A percentile compares a stretch with the other conserved stretches of the same genome.
phyloP scores from a whole-genome alignment of 2,329 filamentous ascomycete species.

The Fusarium devonianum region DNA sequence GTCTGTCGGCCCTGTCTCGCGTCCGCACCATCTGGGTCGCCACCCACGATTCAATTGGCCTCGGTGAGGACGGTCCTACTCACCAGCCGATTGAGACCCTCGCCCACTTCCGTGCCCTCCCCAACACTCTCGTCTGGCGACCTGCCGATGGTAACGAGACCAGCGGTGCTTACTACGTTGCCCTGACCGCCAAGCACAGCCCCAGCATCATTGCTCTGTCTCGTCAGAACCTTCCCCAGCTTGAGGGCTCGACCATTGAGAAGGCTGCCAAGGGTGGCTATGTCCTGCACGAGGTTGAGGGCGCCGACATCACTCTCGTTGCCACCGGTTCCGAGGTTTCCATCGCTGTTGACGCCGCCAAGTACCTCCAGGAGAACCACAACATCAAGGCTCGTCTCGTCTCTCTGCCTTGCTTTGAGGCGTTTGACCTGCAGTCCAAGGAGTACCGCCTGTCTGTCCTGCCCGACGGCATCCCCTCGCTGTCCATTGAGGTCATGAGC shows the following conservation, averaged over 20 bases:
- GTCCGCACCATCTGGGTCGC: conserved; percentile 93
- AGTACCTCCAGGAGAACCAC: conserved; percentile 89
- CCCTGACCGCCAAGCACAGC: conserved; percentile 86
- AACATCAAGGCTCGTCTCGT: conserved; percentile 88
- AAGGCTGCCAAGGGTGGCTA: conserved; percentile 95
- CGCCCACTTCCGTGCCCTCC: conserved; percentile 96
- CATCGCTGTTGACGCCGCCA: conserved; percentile 91
- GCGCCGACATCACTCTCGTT: conserved; percentile 86
- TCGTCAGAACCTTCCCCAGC: conserved; percentile 97
- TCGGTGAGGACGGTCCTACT: conserved; percentile 97
- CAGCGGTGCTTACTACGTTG: conserved; percentile 95
- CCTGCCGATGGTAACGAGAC: conserved; percentile 99
- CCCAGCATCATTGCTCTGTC: conserved; percentile 94
- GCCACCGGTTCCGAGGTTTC: conserved; percentile 96
- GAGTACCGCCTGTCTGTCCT: conserved; percentile 93
- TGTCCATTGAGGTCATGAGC: conserved; percentile 96
- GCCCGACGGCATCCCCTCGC: conserved; percentile 89
- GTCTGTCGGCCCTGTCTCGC: conserved; percentile 90
- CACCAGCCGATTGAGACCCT: conserved; percentile 99
- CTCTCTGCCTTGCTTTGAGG: conserved; percentile 95
- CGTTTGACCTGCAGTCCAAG: conserved; percentile 93
- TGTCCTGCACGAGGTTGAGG: conserved; percentile 82
- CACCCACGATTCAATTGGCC: conserved; percentile 98
- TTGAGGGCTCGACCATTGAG: conserved; percentile 91
- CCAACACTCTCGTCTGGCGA: conserved; percentile 99